phyloP scores from a whole-genome alignment of 768 basidiomycete genomes.

The Chalciporus pseudorubinellus region DNA sequence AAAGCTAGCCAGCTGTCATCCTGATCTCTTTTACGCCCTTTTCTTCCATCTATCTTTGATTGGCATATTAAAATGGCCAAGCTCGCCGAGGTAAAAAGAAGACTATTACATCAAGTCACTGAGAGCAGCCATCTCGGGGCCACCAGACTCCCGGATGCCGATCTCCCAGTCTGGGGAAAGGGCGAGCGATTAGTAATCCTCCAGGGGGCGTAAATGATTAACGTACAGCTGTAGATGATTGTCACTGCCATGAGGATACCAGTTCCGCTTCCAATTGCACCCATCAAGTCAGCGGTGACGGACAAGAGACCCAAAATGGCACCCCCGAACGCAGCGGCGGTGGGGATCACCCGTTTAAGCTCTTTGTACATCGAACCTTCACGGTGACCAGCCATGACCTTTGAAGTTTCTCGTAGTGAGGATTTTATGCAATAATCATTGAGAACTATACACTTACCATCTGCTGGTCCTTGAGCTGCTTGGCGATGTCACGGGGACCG shows the following conservation, averaged over 20 bases:
- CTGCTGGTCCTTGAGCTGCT: slow-evolving; percentile 97
- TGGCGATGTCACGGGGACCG: slow-evolving; percentile 93
- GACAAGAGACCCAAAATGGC: slow-evolving; percentile 92
- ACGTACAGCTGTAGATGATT: slow-evolving; percentile 81
- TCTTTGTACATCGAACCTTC: slow-evolving; percentile 99
- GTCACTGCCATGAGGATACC: slow-evolving; percentile 98
- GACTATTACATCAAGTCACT: slow-evolving; percentile 62
- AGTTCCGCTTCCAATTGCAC: slow-evolving; percentile 93
- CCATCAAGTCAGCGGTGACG: slow-evolving; percentile 91
- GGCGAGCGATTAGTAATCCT: background rate
- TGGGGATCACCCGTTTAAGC: slow-evolving; percentile 95
- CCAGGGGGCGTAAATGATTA: background rate
- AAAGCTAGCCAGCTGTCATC: background rate
- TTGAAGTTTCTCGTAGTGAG: background rate
- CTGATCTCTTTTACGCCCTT: slow-evolving; percentile 1
- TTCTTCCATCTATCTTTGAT: slow-evolving; percentile 8
- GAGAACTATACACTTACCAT: slow-evolving; percentile 54
- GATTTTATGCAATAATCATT: background rate
- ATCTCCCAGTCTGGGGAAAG: slow-evolving; percentile 82
- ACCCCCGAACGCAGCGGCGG: slow-evolving; percentile 95
- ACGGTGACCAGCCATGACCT: slow-evolving; percentile 87
- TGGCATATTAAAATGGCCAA: slow-evolving; percentile 2
- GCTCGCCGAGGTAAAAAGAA: slow-evolving; percentile 1
- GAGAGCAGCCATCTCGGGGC: slow-evolving; percentile 79
- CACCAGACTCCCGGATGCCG: slow-evolving; percentile 74